Percentiles rank a stretch among this genome's conserved stretches.
Evolutionary conservation across 2,329 filamentous ascomycete species (phyloP).

Genomic region (Colletotrichum destructivum): DNA sequence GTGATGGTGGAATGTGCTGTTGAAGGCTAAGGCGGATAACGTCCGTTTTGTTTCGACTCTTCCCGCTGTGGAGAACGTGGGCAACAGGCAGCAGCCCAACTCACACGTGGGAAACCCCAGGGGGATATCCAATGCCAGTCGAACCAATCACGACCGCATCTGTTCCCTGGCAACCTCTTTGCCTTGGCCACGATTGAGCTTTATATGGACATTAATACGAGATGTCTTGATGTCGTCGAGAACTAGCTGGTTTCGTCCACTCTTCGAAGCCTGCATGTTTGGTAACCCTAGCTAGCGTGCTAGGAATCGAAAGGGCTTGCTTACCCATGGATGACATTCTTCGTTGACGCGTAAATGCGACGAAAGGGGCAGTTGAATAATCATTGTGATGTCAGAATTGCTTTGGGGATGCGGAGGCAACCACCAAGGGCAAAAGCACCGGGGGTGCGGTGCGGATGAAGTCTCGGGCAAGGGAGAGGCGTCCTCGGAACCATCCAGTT

Average conservation of each 20-base stretch:
- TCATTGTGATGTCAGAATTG: too few species aligned
- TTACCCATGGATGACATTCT: not conserved
- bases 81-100: not conserved
- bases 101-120: not conserved
- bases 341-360: not conserved
- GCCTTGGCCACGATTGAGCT: not conserved
- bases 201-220: conserved; percentile 5
- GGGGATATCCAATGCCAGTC: too few species aligned
- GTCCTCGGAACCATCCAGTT: not conserved
- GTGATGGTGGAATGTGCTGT: not conserved
- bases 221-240: not conserved
- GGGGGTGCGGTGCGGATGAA: not conserved
- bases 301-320: not conserved
- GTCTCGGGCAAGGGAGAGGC: too few species aligned
- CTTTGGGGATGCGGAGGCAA: not conserved
- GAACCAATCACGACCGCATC: not conserved
- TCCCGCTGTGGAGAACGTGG: not conserved
- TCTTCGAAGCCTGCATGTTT: not conserved
- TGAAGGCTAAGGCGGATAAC: not conserved
- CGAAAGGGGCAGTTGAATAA: not conserved
- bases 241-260: not conserved
- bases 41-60: not conserved
- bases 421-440: not conserved
- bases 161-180: too few species aligned
- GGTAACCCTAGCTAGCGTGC: not conserved